Evolutionary conservation across 2,329 filamentous ascomycete genomes (phyloP).

Genomic region (Fusarium sp.): DNA sequence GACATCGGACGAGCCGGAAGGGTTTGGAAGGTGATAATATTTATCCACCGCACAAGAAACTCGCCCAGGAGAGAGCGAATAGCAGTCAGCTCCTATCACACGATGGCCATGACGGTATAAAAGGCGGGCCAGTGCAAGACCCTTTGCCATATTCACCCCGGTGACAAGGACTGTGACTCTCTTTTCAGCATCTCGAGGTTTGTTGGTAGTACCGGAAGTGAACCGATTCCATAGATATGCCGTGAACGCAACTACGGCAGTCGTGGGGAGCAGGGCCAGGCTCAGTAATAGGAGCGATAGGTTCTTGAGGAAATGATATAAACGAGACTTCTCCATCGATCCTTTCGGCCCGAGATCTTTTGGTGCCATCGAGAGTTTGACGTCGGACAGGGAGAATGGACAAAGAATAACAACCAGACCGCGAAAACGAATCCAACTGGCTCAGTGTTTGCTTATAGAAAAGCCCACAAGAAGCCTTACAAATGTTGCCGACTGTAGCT

Average conservation of each 20-base stretch:
- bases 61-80: slow-evolving; percentile 62
- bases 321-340: background rate
- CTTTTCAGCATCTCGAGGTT: background rate
- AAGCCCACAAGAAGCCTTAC: background rate
- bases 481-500: background rate
- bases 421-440: background rate
- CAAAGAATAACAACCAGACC: background rate
- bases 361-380: background rate
- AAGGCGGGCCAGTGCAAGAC: slow-evolving; percentile 71
- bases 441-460: background rate
- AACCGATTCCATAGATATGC: slow-evolving; percentile 18
- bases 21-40: slow-evolving; percentile 62
- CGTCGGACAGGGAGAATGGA: background rate
- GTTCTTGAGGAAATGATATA: slow-evolving; percentile 24
- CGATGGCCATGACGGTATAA: slow-evolving; percentile 73
- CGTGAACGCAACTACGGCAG: background rate
- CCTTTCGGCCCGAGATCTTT: background rate
- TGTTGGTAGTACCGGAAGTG: background rate
- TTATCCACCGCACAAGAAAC: slow-evolving; percentile 65
- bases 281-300: slow-evolving; percentile 22
- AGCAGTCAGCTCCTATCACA: slow-evolving; percentile 78
- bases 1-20: slow-evolving; percentile 14
- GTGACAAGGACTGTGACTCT: slow-evolving; percentile 72
- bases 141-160: slow-evolving; percentile 78
- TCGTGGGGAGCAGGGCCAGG: slow-evolving; percentile 19